phyloP scores from a whole-genome alignment of 495 filamentous ascomycete genomes.

The Letharia lupina region DNA sequence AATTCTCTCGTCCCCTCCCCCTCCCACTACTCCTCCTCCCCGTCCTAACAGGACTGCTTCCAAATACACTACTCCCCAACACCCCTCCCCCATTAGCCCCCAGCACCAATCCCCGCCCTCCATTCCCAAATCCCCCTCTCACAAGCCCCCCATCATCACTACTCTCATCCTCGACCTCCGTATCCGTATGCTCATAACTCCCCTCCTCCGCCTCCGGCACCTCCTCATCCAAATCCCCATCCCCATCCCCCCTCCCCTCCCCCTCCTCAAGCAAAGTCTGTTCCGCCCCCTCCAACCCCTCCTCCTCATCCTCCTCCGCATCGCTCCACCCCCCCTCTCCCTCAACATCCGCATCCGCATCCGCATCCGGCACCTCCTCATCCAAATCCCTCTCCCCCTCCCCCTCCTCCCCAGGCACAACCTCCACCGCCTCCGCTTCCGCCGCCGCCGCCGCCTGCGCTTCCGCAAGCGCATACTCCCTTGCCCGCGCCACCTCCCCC shows the following conservation, averaged over 20 bases:
- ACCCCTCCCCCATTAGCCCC: slow-evolving; percentile 30
- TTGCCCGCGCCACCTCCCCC: slow-evolving; percentile 54
- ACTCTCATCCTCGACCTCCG: slow-evolving; percentile 35
- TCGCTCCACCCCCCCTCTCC: not conserved
- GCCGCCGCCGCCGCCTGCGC: slow-evolving; percentile 59
- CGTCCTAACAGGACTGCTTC: slow-evolving; percentile 21
- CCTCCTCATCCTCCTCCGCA: slow-evolving; percentile 10
- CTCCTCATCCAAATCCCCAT: slow-evolving; percentile 40
- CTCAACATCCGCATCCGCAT: not conserved
- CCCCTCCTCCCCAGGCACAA: slow-evolving; percentile 38
- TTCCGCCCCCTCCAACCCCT: slow-evolving; percentile 5
- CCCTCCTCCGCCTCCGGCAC: slow-evolving; percentile 41
- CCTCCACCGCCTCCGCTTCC: slow-evolving; percentile 27
- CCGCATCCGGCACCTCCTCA: slow-evolving; percentile 14
- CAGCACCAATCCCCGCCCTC: slow-evolving; percentile 13
- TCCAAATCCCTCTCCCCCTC: slow-evolving; percentile 21
- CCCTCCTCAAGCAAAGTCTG: not conserved
- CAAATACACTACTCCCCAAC: slow-evolving; percentile 20
- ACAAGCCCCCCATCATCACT: slow-evolving; percentile 27
- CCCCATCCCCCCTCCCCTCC: not conserved
- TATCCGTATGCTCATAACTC: slow-evolving; percentile 38
- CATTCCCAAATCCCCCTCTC: slow-evolving; percentile 2
- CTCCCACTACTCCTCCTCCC: slow-evolving; percentile 14
- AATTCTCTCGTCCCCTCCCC: slow-evolving; percentile 18
- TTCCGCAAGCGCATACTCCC: too few relatives aligned